phyloP scores from a whole-genome alignment of 257 asterid species.

The Oldenlandia corymbosa region DNA sequence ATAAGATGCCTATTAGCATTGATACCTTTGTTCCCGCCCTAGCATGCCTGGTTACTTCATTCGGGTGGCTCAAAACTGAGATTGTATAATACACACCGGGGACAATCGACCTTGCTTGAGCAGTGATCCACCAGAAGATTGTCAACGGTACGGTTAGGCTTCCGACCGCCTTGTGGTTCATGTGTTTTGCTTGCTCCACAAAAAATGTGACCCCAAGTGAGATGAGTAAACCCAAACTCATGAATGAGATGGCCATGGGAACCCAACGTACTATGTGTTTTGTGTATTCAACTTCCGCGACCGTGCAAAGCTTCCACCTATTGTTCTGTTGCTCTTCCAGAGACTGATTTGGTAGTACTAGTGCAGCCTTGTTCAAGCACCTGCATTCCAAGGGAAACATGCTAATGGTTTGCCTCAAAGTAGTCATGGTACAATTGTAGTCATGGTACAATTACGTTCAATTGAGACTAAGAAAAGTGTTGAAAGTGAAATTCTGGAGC shows the following conservation, averaged over 20 bases:
- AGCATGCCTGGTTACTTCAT: conserved; percentile 15
- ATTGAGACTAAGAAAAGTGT: too few relatives aligned
- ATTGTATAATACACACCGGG: background rate
- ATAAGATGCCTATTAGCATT: conserved; percentile 32
- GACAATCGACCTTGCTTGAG: conserved; percentile 5
- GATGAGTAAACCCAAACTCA: conserved; percentile 14
- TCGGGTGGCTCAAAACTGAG: background rate
- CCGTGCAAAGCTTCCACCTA: conserved; percentile 25
- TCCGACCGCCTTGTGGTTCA: conserved; percentile 27
- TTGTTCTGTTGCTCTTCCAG: conserved; percentile 19
- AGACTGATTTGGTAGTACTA: conserved; percentile 19
- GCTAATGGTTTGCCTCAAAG: background rate
- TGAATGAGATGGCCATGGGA: conserved; percentile 25
- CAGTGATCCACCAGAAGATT: conserved; percentile 16
- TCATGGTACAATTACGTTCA: too few relatives aligned
- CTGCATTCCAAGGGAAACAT: conserved; percentile 12
- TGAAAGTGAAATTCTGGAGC: too few relatives aligned
- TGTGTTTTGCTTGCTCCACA: conserved; percentile 25
- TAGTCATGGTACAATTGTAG: too few relatives aligned
- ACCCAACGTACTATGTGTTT: conserved; percentile 23
- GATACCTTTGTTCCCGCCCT: conserved; percentile 26
- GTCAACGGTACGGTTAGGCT: conserved; percentile 21
- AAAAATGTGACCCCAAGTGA: conserved; percentile 19
- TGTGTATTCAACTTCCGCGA: conserved; percentile 19
- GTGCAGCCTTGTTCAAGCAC: conserved; percentile 28